phyloP scores from a whole-genome alignment of 306 rosid species.

The cucumber (Cucumis sativus) region DNA sequence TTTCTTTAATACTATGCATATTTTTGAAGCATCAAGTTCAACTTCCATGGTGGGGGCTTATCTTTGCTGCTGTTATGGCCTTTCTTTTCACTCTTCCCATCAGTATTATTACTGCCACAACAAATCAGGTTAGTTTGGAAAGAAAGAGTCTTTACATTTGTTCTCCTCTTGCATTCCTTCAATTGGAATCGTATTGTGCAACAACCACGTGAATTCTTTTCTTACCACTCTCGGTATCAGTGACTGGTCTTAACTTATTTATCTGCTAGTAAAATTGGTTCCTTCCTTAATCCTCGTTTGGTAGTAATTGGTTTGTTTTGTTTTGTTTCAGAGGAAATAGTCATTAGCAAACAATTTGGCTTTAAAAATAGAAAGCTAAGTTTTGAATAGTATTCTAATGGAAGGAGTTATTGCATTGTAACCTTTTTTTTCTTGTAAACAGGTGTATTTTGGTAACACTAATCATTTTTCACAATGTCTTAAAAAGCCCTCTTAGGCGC shows the following conservation, averaged over 20 bases:
- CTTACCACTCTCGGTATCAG: neutral
- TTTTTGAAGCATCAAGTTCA: conserved; percentile 2
- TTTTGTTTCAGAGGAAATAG: neutral
- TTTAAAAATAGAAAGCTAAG: neutral
- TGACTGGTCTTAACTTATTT: neutral
- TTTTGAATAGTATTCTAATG: neutral
- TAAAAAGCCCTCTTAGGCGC: too few relatives aligned
- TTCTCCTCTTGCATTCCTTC: neutral
- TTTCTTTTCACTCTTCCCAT: conserved; percentile 10
- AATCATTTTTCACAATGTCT: too few relatives aligned
- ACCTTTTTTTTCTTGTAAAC: neutral
- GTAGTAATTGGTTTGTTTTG: neutral
- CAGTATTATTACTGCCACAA: conserved; percentile 38
- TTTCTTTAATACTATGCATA: conserved; percentile 2
- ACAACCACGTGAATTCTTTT: neutral
- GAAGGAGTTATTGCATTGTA: neutral
- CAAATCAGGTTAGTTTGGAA: conserved; percentile 41
- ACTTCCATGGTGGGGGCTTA: conserved; percentile 13
- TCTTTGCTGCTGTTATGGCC: conserved; percentile 6
- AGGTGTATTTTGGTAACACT: neutral
- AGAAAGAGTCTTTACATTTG: neutral
- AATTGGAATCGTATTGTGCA: neutral
- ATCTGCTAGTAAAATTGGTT: neutral
- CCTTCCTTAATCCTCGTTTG: neutral
- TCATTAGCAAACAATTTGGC: neutral